Base-by-base conservation (phyloP, 768 basidiomycete species). In the Rickenella mellea region DNA sequence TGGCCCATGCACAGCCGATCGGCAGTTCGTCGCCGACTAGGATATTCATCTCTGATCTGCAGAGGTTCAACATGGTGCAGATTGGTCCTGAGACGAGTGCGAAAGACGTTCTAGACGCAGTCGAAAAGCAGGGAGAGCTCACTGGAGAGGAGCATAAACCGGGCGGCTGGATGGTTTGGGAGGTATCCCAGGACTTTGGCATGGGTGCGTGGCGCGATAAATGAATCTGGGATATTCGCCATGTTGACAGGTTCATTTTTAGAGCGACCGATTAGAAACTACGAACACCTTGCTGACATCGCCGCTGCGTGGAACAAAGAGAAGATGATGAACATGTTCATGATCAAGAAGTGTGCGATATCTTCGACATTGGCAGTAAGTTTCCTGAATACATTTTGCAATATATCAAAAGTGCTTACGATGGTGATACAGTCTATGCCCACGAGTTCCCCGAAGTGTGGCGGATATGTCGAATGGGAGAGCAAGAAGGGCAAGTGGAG, bases 401-500 rank as follows among this genome's bases (percentile, higher is more conserved):
- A 2, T 12, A 14, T 7, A 6, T 1, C 9, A 21, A 15, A 30
- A 17, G 33, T 36, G 19, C 11, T 17, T 36, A 36, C 12, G n/a
- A n/a, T n/a, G n/a, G n/a, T n/a, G n/a, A n/a, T n/a, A 6, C 49
- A 75, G 71, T 65, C 66, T 20, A 59, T 78, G 33, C 79, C 77
- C 10, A 56, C 63, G 4, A 60, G 60, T 44, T 64, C 67, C 19
- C 68, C 71, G 39, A 58, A 50, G 3, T 53, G 64, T 47, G 64
- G 70, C 29, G 71, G 83, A 5, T 91, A 80, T 53, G 78, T 97
- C 20, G 87, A 97, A 58, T 86, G 80, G 74, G 89, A 94, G 65
- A 69, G 68, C 33, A 97, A 94, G 64, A 77, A 83, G 45, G 91
- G 91, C 27, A 96, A 96, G 61, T 99, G 94, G 96, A 82, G 69